Evolutionary conservation across 176 grass and related monocot species (phyloP).

Genomic region (Saccharum officinarum): DNA sequence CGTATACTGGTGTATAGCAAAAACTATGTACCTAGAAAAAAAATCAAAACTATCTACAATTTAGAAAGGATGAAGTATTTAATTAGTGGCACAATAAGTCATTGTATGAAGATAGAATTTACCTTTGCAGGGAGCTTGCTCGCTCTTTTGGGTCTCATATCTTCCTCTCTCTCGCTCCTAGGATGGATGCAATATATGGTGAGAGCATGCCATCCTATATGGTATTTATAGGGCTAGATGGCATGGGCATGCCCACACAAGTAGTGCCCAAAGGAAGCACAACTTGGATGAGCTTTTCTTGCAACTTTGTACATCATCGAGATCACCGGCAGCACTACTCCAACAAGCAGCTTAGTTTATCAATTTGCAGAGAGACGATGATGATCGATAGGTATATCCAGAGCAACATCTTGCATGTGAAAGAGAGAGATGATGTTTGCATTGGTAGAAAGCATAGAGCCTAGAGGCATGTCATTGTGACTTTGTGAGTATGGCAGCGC

Average conservation of each 20-base stretch:
- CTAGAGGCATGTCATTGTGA: not conserved
- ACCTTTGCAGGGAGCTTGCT: not conserved
- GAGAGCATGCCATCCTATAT: not conserved
- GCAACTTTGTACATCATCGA: constrained; percentile 19
- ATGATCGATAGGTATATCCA: too few relatives aligned
- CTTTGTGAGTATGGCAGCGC: not conserved
- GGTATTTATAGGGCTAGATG: constrained; percentile 45
- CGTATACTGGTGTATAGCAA: not conserved
- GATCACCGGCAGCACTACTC: not conserved
- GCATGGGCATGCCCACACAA: constrained; percentile 19
- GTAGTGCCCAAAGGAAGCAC: constrained; percentile 22
- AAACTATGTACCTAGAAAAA: not conserved
- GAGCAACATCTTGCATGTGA: too few relatives aligned
- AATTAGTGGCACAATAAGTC: not conserved
- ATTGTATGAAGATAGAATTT: not conserved
- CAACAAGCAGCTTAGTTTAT: not conserved
- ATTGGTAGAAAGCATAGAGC: not conserved
- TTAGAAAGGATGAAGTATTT: not conserved
- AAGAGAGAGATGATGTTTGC: not conserved
- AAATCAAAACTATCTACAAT: not conserved
- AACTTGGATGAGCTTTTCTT: constrained; percentile 28
- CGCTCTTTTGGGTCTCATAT: not conserved
- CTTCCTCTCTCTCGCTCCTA: not conserved
- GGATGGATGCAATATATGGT: not conserved
- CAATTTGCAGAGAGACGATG: not conserved